A percentile compares a stretch with the other conserved stretches of the same genome.
Evolutionary conservation across 192 early-diverging fungal species (phyloP).

Genomic region (Entophlyctis helioformis): DNA sequence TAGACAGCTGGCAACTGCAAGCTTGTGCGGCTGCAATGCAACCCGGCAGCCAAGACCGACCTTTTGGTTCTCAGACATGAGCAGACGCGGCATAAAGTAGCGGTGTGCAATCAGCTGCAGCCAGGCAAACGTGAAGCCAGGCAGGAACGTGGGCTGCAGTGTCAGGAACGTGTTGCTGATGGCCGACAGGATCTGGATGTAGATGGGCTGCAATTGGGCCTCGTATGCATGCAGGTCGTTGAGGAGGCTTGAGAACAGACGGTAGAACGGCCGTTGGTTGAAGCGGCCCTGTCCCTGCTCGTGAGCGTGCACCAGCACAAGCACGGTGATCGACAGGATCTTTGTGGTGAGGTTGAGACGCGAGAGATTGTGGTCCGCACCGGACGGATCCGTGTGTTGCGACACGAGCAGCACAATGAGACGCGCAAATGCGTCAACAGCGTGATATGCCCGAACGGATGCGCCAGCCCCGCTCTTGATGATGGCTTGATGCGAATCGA

Average conservation of each 20-base stretch:
- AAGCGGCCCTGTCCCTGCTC: conserved; percentile 65
- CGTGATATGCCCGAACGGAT: conserved; percentile 48
- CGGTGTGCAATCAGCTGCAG: conserved; percentile 87
- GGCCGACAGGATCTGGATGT: conserved; percentile 59
- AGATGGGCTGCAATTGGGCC: conserved; percentile 50
- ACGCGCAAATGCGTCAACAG: conserved; percentile 86
- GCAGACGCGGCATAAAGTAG: conserved; percentile 79
- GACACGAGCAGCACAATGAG: conserved; percentile 74
- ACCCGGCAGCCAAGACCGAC: conserved; percentile 3
- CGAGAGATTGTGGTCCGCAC: conserved; percentile 35
- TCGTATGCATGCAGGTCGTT: conserved; percentile 64
- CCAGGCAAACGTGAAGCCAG: conserved; percentile 92
- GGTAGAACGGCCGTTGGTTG: conserved; percentile 83
- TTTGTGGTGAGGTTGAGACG: conserved; percentile 63
- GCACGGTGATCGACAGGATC: conserved; percentile 72
- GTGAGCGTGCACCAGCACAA: conserved; percentile 77
- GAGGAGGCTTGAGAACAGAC: conserved; percentile 73
- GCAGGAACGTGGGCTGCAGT: conserved; percentile 73
- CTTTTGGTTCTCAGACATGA: conserved; percentile 64
- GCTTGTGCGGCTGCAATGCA: not conserved
- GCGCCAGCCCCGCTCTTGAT: conserved; percentile 25
- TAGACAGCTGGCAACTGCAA: too few relatives aligned
- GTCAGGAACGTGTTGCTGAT: conserved; percentile 70
- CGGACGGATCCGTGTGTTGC: conserved; percentile 46
- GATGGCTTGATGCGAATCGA: conserved; percentile 67